A percentile compares a stretch with the other conserved stretches of the same genome.
Conservation (phyloP, 2,329 filamentous ascomycete species). For the Alternaria rosae region DNA sequence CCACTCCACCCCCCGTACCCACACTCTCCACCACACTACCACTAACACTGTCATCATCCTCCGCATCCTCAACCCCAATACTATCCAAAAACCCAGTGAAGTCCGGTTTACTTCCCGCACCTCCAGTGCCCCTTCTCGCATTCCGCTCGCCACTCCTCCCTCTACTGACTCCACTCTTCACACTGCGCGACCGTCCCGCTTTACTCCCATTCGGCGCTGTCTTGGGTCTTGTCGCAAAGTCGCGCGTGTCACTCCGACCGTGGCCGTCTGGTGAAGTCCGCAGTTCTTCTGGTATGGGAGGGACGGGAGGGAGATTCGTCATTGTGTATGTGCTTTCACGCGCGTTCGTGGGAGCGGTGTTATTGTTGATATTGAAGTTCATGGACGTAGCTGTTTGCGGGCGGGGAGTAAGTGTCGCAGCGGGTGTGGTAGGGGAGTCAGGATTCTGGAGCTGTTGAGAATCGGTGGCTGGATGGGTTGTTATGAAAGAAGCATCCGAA, state of each 20-base stretch:
- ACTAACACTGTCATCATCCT: neutral
- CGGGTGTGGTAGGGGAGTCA: constrained; percentile 23
- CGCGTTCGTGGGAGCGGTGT: no score
- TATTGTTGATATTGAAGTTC: constrained; percentile 18
- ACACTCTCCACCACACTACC: constrained; percentile 15
- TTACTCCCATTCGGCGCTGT: constrained; percentile 29
- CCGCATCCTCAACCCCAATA: constrained; percentile 39
- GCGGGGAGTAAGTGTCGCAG: constrained; percentile 33
- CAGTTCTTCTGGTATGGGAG: constrained; percentile 41
- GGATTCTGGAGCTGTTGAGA: constrained; percentile 1
- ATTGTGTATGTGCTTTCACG: constrained; percentile 22
- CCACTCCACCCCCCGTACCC: constrained; percentile 24
- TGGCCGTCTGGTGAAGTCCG: constrained; percentile 13
- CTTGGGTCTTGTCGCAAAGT: constrained; percentile 28
- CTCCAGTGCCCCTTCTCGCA: constrained; percentile 8
- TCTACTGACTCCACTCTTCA: constrained; percentile 32
- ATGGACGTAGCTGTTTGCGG: constrained; percentile 15
- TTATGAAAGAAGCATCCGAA: constrained; percentile 66
- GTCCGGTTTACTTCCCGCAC: constrained; percentile 30
- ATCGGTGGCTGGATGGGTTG: constrained; percentile 27
- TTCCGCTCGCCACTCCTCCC: constrained; percentile 29
- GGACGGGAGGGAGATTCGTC: constrained; percentile 41
- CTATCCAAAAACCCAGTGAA: constrained; percentile 46
- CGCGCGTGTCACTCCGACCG: constrained; percentile 13
- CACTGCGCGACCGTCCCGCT: constrained; percentile 34